Percentiles rank a stretch among this genome's conserved stretches.
Conservation (phyloP, 1,139 yeast genomes). For the Lodderomyces margitis region DNA sequence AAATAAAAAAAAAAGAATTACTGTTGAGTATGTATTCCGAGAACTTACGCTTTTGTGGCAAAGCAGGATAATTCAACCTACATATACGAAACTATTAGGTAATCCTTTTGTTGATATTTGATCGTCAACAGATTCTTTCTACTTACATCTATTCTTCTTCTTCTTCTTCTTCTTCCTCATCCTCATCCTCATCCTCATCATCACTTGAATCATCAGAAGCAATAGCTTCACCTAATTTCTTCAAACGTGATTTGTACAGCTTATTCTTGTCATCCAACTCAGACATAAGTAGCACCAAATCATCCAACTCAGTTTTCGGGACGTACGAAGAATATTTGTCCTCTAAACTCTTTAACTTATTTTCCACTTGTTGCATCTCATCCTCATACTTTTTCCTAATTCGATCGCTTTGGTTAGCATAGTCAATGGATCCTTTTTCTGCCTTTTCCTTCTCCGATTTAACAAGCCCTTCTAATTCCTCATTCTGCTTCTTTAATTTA, state of each 20-base stretch:
- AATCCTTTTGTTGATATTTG: neutral
- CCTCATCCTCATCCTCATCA: constrained; percentile 36
- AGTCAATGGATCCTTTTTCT: constrained; percentile 6
- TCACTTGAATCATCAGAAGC: constrained; percentile 46
- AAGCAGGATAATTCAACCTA: neutral
- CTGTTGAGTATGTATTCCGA: too few relatives aligned
- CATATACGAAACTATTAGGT: neutral
- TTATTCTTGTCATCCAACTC: constrained; percentile 71
- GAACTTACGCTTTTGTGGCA: neutral
- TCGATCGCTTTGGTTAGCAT: constrained; percentile 5
- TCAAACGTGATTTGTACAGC: constrained; percentile 54
- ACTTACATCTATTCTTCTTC: constrained; percentile 9
- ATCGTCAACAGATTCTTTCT: neutral
- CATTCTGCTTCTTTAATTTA: neutral
- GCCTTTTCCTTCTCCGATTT: constrained; percentile 7
- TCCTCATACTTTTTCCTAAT: neutral
- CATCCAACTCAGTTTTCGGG: constrained; percentile 68
- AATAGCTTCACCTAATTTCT: constrained; percentile 47
- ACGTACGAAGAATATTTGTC: constrained; percentile 30
- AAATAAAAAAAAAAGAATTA: neutral
- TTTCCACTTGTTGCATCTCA: constrained; percentile 5
- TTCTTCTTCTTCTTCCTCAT: constrained; percentile 21
- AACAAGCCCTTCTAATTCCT: constrained; percentile 2
- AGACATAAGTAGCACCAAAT: constrained; percentile 67
- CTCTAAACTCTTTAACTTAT: constrained; percentile 15